Conservation (phyloP, 148 eudicot genomes). For the Rhododendron williamsianum region DNA sequence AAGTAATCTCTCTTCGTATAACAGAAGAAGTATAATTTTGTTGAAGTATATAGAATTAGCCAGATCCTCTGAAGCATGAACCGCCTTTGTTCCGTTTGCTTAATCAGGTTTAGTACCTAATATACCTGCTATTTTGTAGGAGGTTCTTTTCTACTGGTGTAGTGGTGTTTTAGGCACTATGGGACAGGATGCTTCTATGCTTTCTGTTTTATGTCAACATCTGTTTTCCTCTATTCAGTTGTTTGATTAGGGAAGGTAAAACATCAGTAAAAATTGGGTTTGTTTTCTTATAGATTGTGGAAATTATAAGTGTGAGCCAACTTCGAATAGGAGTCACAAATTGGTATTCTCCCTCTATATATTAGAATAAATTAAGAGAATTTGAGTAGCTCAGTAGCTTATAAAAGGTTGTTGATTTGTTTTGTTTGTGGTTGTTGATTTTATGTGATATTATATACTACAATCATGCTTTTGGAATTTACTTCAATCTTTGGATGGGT, state of each 20-base stretch:
- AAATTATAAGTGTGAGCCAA: not conserved
- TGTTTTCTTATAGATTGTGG: not conserved
- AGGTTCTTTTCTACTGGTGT: not conserved
- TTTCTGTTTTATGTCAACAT: not conserved
- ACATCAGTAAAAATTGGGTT: not conserved
- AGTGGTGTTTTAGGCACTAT: not conserved
- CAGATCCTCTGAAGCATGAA: too few relatives aligned
- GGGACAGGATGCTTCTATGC: not conserved
- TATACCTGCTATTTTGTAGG: not conserved
- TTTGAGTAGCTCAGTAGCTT: not conserved
- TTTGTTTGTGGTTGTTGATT: not conserved
- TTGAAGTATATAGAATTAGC: too few relatives aligned
- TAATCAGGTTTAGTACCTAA: not conserved
- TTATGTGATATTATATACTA: not conserved
- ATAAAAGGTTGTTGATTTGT: not conserved
- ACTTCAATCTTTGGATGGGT: not conserved
- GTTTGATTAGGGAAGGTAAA: not conserved
- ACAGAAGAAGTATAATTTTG: too few relatives aligned
- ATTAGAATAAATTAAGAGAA: not conserved
- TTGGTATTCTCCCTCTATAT: not conserved
- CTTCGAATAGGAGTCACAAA: not conserved
- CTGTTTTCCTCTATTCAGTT: not conserved
- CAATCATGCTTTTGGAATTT: not conserved
- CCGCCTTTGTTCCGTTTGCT: not conserved
- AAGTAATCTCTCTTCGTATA: not conserved